Evolutionary conservation across 2,329 filamentous ascomycete genomes (phyloP), one percentile per base, ranked within the genome.

Genomic region (Verruconis gallopava): DNA sequence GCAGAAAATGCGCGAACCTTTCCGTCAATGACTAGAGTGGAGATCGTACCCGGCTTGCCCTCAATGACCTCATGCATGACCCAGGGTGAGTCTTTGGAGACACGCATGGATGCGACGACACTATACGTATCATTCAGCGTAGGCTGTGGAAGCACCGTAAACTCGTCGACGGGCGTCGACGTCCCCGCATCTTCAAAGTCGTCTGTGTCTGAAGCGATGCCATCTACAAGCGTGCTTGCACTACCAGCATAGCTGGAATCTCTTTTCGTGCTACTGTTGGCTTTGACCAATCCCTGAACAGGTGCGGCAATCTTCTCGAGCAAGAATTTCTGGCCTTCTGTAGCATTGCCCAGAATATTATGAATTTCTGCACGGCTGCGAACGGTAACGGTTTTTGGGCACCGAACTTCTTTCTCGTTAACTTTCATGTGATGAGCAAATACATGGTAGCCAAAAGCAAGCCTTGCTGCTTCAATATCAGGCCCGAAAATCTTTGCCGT

Each of bases 51-150:
- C 17, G 38, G 22, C n/a, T 18, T 40, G 11, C 40, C 40, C 4
- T 30, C 34, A 14, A 42, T 36, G 18, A 21, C 33, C 15, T 42
- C 40, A 9, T 30, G 40, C 40, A 42, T 42, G 30, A 36, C 28
- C 40, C 40, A 42, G 5, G 40, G 40, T 5, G 15, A 30, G 14
- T 34, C 18, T 9, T 20, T 20, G 11, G 40, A 35, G 3, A 42
- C 33, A 15, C 13, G 9, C 32, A 42, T 37, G n/a, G 22, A 17
- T 2, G 40, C 40, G 4, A 42, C 33, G 32, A 18, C 20, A 11
- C 33, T 25, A 14, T 42, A 42, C 5, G 40, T 42, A 3, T 25
- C 30, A 18, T 42, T 42, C 9, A 2, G 13, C 4, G 33, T 33
- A 1, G 17, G 21, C 2, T 35, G 40, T 14, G 40, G 40, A 4